phyloP scores from a whole-genome alignment of 2,329 filamentous ascomycete species.

The Trichoderma simmonsii region DNA sequence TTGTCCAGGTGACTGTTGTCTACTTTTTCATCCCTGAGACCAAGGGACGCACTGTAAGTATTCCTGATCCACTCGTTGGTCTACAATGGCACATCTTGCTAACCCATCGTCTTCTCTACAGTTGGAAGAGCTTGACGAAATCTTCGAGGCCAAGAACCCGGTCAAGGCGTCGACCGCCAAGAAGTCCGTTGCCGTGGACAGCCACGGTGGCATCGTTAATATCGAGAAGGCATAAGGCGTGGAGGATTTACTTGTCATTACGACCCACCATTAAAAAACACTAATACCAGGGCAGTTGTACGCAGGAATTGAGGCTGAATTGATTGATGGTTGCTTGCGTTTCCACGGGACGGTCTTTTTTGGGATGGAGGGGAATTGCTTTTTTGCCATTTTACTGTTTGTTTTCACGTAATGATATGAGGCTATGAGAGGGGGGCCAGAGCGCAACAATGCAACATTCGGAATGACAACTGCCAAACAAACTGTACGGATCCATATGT shows the following conservation, averaged over 20 bases:
- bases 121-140: constrained; percentile 53
- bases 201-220: constrained; percentile 33
- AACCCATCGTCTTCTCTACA: background rate
- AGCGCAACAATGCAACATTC: background rate
- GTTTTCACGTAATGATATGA: background rate
- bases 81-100: background rate
- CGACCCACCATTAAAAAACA: background rate
- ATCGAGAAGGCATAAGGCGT: constrained; percentile 23
- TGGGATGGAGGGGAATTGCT: background rate
- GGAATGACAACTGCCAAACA: background rate
- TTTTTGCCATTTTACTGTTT: background rate
- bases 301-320: background rate
- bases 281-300: background rate
- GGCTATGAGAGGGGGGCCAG: background rate
- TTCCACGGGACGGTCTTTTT: background rate
- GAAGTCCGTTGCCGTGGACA: constrained; percentile 39
- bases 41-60: constrained; percentile 40
- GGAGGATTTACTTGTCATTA: background rate
- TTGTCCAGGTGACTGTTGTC: constrained; percentile 23
- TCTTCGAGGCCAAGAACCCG: constrained; percentile 43
- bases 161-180: constrained; percentile 44
- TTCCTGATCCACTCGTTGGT: background rate
- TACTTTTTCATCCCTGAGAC: constrained; percentile 32
- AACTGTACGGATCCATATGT: background rate
- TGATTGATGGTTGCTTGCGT: background rate